Percentiles rank a stretch among this genome's conserved stretches.
Evolutionary conservation across 2,329 filamentous ascomycete species (phyloP).

Genomic region (Zasmidium cellare): DNA sequence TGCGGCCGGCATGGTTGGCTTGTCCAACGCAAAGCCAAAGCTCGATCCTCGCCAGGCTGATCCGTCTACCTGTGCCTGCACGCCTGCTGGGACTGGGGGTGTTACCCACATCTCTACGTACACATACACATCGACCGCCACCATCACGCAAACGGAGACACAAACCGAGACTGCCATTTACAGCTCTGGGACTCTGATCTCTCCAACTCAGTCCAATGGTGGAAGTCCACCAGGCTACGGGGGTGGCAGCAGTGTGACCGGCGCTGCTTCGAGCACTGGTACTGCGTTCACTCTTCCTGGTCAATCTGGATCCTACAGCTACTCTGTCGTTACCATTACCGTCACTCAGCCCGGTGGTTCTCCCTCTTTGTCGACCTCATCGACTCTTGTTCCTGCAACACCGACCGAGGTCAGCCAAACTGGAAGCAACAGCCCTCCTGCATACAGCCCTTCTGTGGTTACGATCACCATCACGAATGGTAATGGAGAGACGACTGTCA

Average conservation of each 20-base stretch:
- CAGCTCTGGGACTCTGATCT: slow-evolving; percentile 13
- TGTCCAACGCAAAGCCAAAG: slow-evolving; percentile 52
- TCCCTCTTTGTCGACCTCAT: slow-evolving; percentile 8
- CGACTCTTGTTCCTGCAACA: slow-evolving; percentile 11
- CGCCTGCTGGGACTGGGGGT: slow-evolving; percentile 6
- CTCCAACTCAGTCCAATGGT: slow-evolving; percentile 14
- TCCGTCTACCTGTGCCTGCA: slow-evolving; percentile 14
- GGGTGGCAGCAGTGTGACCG: slow-evolving; percentile 4
- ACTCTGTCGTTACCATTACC: slow-evolving; percentile 20
- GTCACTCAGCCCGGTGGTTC: slow-evolving; percentile 12
- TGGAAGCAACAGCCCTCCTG: slow-evolving; percentile 6
- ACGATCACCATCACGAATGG: slow-evolving; percentile 16
- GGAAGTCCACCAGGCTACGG: slow-evolving; percentile 15
- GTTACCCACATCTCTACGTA: slow-evolving; percentile 7
- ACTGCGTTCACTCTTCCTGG: slow-evolving; percentile 17
- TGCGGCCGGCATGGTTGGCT: slow-evolving; percentile 46
- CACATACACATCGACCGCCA: slow-evolving; percentile 19
- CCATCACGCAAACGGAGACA: slow-evolving; percentile 21
- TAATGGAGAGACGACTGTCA: slow-evolving; percentile 10
- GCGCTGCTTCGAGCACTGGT: slow-evolving; percentile 8
- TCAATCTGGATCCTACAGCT: slow-evolving; percentile 14
- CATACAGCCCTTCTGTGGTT: slow-evolving; percentile 15
- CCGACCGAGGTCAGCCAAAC: background rate
- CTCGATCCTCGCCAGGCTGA: slow-evolving; percentile 21
- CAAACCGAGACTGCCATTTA: slow-evolving; percentile 5